Evolutionary conservation across 345 rosid genomes (phyloP), one percentile per base, ranked within the genome.

Genomic region (Eucalyptus decipiens): DNA sequence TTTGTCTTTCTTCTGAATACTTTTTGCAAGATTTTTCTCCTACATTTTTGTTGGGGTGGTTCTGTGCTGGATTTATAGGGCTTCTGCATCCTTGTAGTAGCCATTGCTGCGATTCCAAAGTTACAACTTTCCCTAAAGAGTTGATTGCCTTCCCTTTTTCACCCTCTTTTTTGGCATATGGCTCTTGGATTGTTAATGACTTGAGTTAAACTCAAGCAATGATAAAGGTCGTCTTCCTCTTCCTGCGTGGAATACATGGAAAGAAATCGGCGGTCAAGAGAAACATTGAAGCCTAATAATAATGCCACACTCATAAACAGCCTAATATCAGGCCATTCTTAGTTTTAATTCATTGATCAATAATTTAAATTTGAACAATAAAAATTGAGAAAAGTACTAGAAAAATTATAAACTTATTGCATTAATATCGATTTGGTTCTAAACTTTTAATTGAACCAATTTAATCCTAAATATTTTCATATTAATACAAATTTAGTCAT

Each of bases 371-470:
- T 8, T 52, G 11, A 52, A 21, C 11, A 52, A 21, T 52, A 21
- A 52, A 21, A 52, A 52, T 52, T 52, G 5, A 19, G 58, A 1
- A 52, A 52, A 52, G 26, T 52, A 52, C 11, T 1, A 52, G 2
- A 52, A 52, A 19, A 52, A 4, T 8, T 2, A 4, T 52, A 8
- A 52, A 52, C 11, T 4, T 4, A 19, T 19, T 8, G 4, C 58
- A 52, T 52, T 19, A 2, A 52, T 4, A 52, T 10, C 10, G 0
- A 52, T 52, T 52, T 0, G 19, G 1, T 52, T 52, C 10, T 52
- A 1, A 52, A 52, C 5, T 19, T 52, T 19, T 19, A 52, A 52
- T 52, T 52, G 1, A 52, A 52, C 2, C 2, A 52, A 52, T 52
- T 8, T 52, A 8, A 52, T 52, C 26, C 11, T 52, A 52, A 52